Evolutionary conservation across 2,329 filamentous ascomycete genomes (phyloP), one percentile per base, ranked within the genome.

Genomic region (Fusarium musae): DNA sequence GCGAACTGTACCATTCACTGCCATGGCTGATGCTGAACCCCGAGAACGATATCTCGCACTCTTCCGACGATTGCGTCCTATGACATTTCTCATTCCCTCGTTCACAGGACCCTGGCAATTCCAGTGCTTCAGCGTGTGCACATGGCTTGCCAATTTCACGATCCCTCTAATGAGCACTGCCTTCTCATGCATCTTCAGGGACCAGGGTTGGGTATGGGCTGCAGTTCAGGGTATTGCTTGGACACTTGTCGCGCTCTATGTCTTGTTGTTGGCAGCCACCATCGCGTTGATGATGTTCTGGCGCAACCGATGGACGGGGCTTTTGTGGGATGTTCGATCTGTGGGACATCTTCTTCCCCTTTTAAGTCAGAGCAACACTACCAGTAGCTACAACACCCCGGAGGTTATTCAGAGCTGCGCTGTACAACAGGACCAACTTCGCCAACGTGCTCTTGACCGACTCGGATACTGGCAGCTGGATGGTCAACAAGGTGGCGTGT

Each of bases 381-480:
- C 95, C 54, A 85, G 86, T 28, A 92, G 93, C 77, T 97, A 95
- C 80, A 86, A 88, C 17, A 89, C 90, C 7, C 92, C 95, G 76
- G 89, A 77, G n/a, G 74, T 90, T 1, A 86, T 90, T 47, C 81
- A 83, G 12, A 84, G 82, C 21, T 85, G 86, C 53, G 78, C 82
- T 37, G 85, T 90, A 39, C 89, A 93, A 76, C 83, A 82, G 75
- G 82, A 85, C 34, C 85, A 86, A 70, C 86, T 89, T 47, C 84
- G 82, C 56, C 88, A 85, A 77, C 89, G 86, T 69, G 89, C 89
- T 72, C 84, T 88, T 9, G 91, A 96, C 75, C 88, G 93, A 49
- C 87, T 98, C n/a, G 94, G 95, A 11, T 97, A 97, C 82, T 98
- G 95, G 94, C 89, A 89, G 66, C 90, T 91, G 32, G 90, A 91